Evolutionary conservation across 331 rosid genomes (phyloP).

Genomic region (Ulmus americana): DNA sequence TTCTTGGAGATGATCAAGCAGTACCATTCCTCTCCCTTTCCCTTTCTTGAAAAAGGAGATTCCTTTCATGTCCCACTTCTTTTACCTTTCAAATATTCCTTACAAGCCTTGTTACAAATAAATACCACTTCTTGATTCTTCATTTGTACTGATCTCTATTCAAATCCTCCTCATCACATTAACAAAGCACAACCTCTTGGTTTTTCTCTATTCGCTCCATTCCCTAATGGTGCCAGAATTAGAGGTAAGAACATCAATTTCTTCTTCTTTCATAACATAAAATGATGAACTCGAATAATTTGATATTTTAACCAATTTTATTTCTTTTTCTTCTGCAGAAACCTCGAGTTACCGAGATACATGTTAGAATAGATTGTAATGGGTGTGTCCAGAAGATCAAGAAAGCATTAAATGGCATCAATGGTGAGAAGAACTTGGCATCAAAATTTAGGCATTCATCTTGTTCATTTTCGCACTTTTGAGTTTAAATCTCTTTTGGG

Average conservation of each 20-base stretch:
- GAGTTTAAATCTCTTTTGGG: not conserved
- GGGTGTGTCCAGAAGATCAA: slow-evolving; percentile 92
- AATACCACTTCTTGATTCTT: slow-evolving; percentile 53
- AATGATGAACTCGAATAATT: not conserved
- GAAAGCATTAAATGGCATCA: slow-evolving; percentile 61
- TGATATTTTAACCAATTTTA: slow-evolving; percentile 5
- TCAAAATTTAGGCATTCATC: not conserved
- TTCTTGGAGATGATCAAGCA: slow-evolving; percentile 27
- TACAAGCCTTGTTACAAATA: slow-evolving; percentile 22
- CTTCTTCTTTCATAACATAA: not conserved
- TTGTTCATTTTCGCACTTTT: not conserved
- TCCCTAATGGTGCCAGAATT: slow-evolving; percentile 49
- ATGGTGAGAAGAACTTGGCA: slow-evolving; percentile 37
- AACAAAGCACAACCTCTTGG: slow-evolving; percentile 16
- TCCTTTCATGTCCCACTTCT: slow-evolving; percentile 57
- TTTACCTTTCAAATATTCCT: slow-evolving; percentile 62
- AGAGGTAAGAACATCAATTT: slow-evolving; percentile 37
- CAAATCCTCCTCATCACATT: slow-evolving; percentile 20
- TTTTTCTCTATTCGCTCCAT: slow-evolving; percentile 12
- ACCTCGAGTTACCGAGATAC: slow-evolving; percentile 61
- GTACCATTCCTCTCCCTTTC: slow-evolving; percentile 3
- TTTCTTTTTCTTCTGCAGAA: slow-evolving; percentile 42
- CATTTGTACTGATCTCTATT: slow-evolving; percentile 28
- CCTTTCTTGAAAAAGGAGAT: slow-evolving; percentile 32
- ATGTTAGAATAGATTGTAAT: slow-evolving; percentile 88